Conservation (phyloP, 2,329 filamentous ascomycete genomes). For the Sarocladium brachiariae region DNA sequence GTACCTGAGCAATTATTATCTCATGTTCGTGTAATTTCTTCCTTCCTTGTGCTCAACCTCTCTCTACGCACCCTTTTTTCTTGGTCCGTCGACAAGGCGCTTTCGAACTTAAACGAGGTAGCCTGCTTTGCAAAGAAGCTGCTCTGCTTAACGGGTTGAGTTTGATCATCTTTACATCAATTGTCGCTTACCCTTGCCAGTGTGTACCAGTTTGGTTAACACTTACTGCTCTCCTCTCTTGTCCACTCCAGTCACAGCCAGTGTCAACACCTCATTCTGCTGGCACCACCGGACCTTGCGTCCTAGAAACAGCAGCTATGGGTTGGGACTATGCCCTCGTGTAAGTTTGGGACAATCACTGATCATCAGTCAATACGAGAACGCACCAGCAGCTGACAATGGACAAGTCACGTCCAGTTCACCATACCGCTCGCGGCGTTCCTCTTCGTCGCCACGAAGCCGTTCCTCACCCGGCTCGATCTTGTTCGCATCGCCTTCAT, state of each 20-base stretch:
- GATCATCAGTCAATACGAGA: neutral
- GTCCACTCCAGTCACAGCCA: too few relatives aligned
- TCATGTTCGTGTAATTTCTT: too few relatives aligned
- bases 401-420: conserved; percentile 11
- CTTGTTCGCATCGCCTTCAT: conserved; percentile 56
- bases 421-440: conserved; percentile 12
- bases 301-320: conserved; percentile 6
- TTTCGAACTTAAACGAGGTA: too few relatives aligned
- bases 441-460: conserved; percentile 21
- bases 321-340: conserved; percentile 12
- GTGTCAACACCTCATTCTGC: neutral
- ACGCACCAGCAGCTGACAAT: neutral
- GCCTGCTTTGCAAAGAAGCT: too few relatives aligned
- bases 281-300: neutral
- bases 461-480: conserved; percentile 56
- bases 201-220: too few relatives aligned
- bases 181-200: too few relatives aligned
- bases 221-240: too few relatives aligned
- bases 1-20: neutral
- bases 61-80: too few relatives aligned
- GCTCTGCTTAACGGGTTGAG: too few relatives aligned
- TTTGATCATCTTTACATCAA: too few relatives aligned
- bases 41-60: too few relatives aligned
- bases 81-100: too few relatives aligned
- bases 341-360: conserved; percentile 2